Evolutionary conservation across 768 basidiomycete genomes (phyloP).

Genomic region (Clitopilus passeckerianus): DNA sequence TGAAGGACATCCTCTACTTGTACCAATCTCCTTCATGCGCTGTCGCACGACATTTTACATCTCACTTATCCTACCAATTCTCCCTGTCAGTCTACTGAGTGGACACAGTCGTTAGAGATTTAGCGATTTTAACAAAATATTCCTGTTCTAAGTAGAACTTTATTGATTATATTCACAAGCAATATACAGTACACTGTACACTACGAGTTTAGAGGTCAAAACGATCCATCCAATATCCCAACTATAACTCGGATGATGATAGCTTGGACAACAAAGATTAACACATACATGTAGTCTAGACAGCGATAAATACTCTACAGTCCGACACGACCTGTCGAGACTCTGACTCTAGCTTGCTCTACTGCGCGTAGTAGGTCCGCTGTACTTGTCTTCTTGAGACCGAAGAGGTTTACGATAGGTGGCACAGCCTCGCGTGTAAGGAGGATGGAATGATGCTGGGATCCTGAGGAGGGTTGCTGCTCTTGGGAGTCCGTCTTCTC

Average conservation of each 20-base stretch:
- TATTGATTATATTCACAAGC: background rate
- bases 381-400: slow-evolving; percentile 36
- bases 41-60: background rate
- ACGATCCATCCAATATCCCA: background rate
- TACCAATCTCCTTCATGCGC: background rate
- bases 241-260: background rate
- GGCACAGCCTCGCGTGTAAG: slow-evolving; percentile 53
- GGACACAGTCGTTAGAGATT: no score
- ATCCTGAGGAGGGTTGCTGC: background rate
- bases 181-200: background rate
- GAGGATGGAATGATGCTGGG: slow-evolving; percentile 28
- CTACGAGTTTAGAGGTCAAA: background rate
- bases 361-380: slow-evolving; percentile 60
- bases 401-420: slow-evolving; percentile 39
- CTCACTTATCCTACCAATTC: background rate
- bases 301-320: background rate
- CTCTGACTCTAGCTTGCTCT: slow-evolving; percentile 45
- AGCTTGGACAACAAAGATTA: background rate
- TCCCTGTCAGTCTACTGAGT: no score
- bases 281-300: background rate
- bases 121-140: no score
- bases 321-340: slow-evolving; percentile 12
- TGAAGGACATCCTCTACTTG: background rate
- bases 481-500: background rate
- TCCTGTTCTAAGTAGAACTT: background rate